A percentile compares a stretch with the other conserved stretches of the same genome.
phyloP scores from a whole-genome alignment of 2,329 filamentous ascomycete species.

The Apiospora pterosperma region DNA sequence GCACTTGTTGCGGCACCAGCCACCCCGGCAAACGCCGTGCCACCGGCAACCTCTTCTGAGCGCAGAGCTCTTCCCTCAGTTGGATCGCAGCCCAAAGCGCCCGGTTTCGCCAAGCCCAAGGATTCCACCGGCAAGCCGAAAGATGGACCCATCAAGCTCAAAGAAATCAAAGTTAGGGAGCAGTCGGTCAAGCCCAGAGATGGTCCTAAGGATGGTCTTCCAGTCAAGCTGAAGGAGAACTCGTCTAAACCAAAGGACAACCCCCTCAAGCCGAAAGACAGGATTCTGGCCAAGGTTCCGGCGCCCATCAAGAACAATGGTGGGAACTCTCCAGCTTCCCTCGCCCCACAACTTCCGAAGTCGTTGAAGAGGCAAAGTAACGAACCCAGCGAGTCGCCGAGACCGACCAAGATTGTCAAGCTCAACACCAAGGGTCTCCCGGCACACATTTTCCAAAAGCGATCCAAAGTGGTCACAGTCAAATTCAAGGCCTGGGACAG shows the following conservation, averaged over 20 bases:
- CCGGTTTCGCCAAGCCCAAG: neutral
- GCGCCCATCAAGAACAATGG: neutral
- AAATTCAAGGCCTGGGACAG: constrained; percentile 26
- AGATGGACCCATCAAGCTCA: neutral
- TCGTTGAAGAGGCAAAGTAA: constrained; percentile 23
- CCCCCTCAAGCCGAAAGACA: neutral
- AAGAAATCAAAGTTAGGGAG: neutral
- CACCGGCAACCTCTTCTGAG: constrained; percentile 14
- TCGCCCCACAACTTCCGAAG: constrained; percentile 3
- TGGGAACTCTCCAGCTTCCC: constrained; percentile 1
- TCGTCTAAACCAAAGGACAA: neutral
- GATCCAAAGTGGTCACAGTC: constrained; percentile 20
- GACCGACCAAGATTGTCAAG: constrained; percentile 29
- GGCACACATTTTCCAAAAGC: constrained; percentile 15
- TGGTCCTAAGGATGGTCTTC: neutral
- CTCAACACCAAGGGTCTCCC: constrained; percentile 25
- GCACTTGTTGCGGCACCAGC: neutral
- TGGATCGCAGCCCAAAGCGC: neutral
- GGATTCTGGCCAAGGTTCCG: neutral
- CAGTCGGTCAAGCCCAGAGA: neutral
- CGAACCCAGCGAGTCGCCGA: constrained; percentile 20
- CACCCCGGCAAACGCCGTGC: neutral
- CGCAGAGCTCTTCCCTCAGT: constrained; percentile 11
- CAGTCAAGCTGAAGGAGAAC: neutral
- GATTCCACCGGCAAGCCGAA: neutral